These are phyloP conservation scores for Atkinsonella hypoxylon DNA, from an alignment of 2,329 filamentous ascomycete genomes.

Conservation along the genomic window DNA sequence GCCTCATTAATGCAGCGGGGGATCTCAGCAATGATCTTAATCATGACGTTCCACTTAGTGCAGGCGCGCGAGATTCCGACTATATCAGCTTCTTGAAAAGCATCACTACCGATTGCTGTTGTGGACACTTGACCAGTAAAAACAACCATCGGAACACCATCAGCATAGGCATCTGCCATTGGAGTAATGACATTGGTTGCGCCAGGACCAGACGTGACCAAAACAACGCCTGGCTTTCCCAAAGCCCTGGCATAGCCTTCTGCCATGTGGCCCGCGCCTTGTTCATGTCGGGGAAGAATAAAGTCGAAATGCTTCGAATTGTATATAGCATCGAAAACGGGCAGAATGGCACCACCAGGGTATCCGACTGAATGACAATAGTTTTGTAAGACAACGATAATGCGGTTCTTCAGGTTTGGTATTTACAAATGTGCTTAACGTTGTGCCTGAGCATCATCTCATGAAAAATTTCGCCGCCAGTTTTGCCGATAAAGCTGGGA, in stretches of 20 bases:
- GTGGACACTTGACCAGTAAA: conserved; percentile 91
- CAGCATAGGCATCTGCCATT: conserved; percentile 89
- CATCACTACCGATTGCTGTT: conserved; percentile 81
- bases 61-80: conserved; percentile 87
- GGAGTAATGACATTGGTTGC: conserved; percentile 95
- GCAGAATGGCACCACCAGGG: conserved; percentile 89
- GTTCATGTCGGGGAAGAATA: conserved; percentile 88
- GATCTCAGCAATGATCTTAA: conserved; percentile 87
- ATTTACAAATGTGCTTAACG: conserved; percentile 82
- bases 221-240: conserved; percentile 86
- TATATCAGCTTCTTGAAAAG: conserved; percentile 94
- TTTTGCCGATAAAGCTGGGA: conserved; percentile 78
- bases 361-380: conserved; percentile 54
- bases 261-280: conserved; percentile 98
- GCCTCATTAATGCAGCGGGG: conserved; percentile 93
- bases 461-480: conserved; percentile 92
- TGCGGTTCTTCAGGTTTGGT: background rate
- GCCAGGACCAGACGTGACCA: conserved; percentile 92
- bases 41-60: conserved; percentile 99
- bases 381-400: conserved; percentile 1
- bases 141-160: conserved; percentile 91
- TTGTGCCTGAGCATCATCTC: conserved; percentile 95
- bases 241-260: conserved; percentile 90
- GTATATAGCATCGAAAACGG: conserved; percentile 97
- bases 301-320: conserved; percentile 97